phyloP scores from a whole-genome alignment of 257 asterid genomes.

The Sherardia arvensis region DNA sequence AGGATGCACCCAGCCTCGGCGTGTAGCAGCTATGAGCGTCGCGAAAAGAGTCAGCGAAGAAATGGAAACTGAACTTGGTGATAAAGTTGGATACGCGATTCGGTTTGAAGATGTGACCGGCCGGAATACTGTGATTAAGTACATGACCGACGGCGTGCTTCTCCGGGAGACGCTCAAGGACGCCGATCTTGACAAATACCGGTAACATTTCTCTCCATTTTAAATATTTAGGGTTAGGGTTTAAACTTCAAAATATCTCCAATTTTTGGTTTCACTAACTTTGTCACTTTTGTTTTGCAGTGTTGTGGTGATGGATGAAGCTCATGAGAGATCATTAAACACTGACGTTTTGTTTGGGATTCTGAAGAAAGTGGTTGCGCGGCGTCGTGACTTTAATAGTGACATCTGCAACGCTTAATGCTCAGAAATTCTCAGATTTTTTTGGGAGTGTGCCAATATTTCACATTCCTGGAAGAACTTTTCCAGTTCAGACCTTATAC shows the following conservation, averaged over 20 bases:
- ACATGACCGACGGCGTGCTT: slow-evolving; percentile 99
- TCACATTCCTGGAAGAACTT: slow-evolving; percentile 94
- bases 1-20: slow-evolving; percentile 99
- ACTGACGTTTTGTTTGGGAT: slow-evolving; percentile 93
- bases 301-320: slow-evolving; percentile 92
- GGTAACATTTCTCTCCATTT: slow-evolving; percentile 29
- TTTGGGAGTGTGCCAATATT: slow-evolving; percentile 97
- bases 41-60: slow-evolving; percentile 99
- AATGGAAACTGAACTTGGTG: slow-evolving; percentile 94
- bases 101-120: slow-evolving; percentile 99
- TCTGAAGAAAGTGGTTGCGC: slow-evolving; percentile 85
- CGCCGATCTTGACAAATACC: slow-evolving; percentile 86
- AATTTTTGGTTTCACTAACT: background rate
- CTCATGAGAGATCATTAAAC: slow-evolving; percentile 87
- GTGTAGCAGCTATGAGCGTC: slow-evolving; percentile 99
- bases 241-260: slow-evolving; percentile 8
- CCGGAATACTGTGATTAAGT: slow-evolving; percentile 81
- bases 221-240: background rate
- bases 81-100: slow-evolving; percentile 87
- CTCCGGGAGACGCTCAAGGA: slow-evolving; percentile 90
- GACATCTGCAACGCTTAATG: slow-evolving; percentile 94
- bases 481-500: slow-evolving; percentile 69
- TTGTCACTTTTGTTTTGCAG: slow-evolving; percentile 29
- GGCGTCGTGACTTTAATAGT: slow-evolving; percentile 97
- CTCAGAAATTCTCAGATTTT: slow-evolving; percentile 78